phyloP scores from a whole-genome alignment of 1,284 basidiomycete species.

The Trametes polyzona region DNA sequence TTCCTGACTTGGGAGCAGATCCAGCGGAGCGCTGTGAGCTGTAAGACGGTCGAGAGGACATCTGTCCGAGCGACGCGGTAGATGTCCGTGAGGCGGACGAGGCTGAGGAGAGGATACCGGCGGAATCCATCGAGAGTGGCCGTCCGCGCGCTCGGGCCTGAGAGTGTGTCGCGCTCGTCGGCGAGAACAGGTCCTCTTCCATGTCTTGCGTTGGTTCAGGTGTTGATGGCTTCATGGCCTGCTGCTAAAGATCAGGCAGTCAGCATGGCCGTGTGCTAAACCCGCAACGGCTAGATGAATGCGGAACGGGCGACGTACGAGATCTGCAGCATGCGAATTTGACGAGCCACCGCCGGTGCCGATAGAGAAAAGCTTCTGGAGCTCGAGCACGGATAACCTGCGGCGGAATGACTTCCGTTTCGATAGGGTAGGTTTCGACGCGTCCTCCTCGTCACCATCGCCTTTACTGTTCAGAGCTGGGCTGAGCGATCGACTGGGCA shows the following conservation, averaged over 20 bases:
- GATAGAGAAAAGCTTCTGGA: slow-evolving; percentile 35
- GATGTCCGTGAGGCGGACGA: slow-evolving; percentile 15
- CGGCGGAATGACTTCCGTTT: slow-evolving; percentile 36
- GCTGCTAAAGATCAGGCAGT: too few relatives aligned
- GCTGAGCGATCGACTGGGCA: too few relatives aligned
- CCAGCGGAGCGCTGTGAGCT: slow-evolving; percentile 5
- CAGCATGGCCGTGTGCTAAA: too few relatives aligned
- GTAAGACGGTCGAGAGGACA: slow-evolving; percentile 14
- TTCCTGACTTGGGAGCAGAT: neutral
- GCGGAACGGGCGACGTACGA: slow-evolving; percentile 1
- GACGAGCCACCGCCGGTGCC: slow-evolving; percentile 11
- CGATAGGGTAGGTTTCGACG: slow-evolving; percentile 23
- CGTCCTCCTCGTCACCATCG: neutral
- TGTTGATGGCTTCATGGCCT: neutral
- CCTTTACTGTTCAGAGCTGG: too few relatives aligned
- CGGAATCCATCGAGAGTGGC: slow-evolving; percentile 18
- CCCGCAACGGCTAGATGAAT: neutral
- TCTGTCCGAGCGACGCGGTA: slow-evolving; percentile 2
- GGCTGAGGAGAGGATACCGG: slow-evolving; percentile 13
- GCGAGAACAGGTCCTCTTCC: slow-evolving; percentile 16
- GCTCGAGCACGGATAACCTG: slow-evolving; percentile 36
- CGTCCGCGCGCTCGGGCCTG: too few relatives aligned
- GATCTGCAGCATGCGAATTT: slow-evolving; percentile 9
- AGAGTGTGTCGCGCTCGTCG: too few relatives aligned
- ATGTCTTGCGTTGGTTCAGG: neutral